A percentile compares a stretch with the other conserved stretches of the same genome.
Conservation (phyloP, 805 yeast species). For the Myxozyma lipomycoides region DNA sequence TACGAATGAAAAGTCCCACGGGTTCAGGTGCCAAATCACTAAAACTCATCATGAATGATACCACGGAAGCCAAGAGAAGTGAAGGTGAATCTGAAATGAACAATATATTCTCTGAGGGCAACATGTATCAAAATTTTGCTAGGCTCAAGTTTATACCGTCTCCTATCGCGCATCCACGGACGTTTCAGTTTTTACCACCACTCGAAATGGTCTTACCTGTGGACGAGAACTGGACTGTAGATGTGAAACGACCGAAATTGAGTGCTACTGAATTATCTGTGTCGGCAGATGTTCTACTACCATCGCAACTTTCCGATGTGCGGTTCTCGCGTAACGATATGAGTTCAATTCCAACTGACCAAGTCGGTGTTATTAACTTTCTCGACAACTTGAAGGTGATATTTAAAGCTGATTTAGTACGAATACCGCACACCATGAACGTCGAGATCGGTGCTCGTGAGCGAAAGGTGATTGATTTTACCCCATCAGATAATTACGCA, state of each 20-base stretch:
- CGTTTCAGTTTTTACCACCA: conserved; percentile 6
- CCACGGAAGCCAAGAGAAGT: too few relatives aligned
- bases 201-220: conserved; percentile 14
- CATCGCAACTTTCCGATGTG: conserved; percentile 13
- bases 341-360: neutral
- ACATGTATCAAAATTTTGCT: conserved; percentile 1
- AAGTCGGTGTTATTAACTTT: conserved; percentile 7
- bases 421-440: conserved; percentile 12
- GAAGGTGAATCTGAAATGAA: too few relatives aligned
- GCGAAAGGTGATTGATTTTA: neutral
- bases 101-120: neutral
- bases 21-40: too few relatives aligned
- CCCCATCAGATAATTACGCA: neutral
- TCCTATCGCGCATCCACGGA: conserved; percentile 17
- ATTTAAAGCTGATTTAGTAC: neutral
- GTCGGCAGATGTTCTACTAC: conserved; percentile 13
- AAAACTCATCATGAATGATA: too few relatives aligned
- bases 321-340: conserved; percentile 11
- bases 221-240: conserved; percentile 2
- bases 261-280: conserved; percentile 2
- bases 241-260: neutral
- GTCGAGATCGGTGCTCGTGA: neutral
- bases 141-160: conserved; percentile 16
- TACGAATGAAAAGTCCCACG: too few relatives aligned
- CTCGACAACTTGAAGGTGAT: conserved; percentile 6